These are phyloP conservation scores for Uncinocarpus reesii DNA, from an alignment of 2,329 filamentous ascomycete genomes.

Conservation along the genomic window DNA sequence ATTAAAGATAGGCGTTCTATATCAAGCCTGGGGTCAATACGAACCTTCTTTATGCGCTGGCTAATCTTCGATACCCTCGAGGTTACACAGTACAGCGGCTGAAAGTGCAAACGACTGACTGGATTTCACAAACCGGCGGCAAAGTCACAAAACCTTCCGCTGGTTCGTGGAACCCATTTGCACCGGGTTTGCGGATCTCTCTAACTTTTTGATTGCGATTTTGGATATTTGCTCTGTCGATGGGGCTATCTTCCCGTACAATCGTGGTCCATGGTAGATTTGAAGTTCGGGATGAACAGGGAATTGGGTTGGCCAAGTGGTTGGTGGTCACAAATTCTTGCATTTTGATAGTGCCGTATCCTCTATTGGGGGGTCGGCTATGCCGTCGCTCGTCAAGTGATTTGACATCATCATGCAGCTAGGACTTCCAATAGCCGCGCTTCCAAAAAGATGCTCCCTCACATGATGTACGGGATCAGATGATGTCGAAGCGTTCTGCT, in stretches of 20 bases:
- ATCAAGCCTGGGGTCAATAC: background rate
- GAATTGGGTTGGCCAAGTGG: too few relatives aligned
- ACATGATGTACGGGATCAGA: conserved; percentile 8
- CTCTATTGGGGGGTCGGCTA: too few relatives aligned
- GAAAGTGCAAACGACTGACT: background rate
- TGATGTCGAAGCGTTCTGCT: background rate
- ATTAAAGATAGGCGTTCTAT: background rate
- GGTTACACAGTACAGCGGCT: conserved; percentile 4
- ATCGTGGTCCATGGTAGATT: too few relatives aligned
- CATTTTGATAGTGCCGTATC: too few relatives aligned
- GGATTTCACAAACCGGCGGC: background rate
- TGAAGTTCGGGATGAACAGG: too few relatives aligned
- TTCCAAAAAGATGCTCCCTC: background rate
- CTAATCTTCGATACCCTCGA: background rate
- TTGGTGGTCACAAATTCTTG: too few relatives aligned
- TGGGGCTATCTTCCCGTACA: too few relatives aligned
- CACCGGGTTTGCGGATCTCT: background rate
- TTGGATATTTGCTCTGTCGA: too few relatives aligned
- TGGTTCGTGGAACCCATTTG: background rate
- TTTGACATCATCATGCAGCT: conserved; percentile 3
- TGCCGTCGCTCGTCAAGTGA: too few relatives aligned
- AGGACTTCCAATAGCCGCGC: conserved; percentile 12
- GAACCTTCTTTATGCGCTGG: background rate
- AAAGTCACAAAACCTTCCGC: background rate
- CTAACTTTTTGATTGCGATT: background rate